phyloP scores from a whole-genome alignment of 2,329 filamentous ascomycete genomes.

The Aspergillus tamarii region DNA sequence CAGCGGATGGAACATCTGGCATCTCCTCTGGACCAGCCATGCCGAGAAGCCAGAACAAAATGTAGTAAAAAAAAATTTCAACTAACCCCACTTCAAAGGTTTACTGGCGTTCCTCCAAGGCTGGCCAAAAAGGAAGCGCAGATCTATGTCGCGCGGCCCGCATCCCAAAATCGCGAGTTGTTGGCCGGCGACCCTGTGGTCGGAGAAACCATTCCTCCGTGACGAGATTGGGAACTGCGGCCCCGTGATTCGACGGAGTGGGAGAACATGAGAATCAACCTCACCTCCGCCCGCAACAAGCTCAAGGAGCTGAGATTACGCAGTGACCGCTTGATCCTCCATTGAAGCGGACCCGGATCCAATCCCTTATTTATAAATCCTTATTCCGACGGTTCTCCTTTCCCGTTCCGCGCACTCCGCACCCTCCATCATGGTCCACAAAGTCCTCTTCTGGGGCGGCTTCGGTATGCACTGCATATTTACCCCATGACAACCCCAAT shows the following conservation, averaged over 20 bases:
- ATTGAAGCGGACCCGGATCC: neutral
- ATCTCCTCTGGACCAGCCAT: slow-evolving; percentile 40
- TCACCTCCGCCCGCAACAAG: slow-evolving; percentile 29
- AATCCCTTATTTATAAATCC: neutral
- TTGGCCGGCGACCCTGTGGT: neutral
- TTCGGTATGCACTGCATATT: slow-evolving; percentile 70
- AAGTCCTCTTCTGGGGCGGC: slow-evolving; percentile 63
- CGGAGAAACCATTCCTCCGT: slow-evolving; percentile 23
- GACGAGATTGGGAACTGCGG: slow-evolving; percentile 37
- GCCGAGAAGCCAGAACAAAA: slow-evolving; percentile 20
- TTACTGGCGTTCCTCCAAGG: slow-evolving; percentile 5
- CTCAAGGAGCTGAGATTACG: slow-evolving; percentile 22
- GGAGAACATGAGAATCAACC: slow-evolving; percentile 19
- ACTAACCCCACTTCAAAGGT: neutral
- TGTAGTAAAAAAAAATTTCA: neutral
- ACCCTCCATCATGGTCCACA: slow-evolving; percentile 49
- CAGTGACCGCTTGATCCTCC: neutral
- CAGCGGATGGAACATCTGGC: slow-evolving; percentile 30
- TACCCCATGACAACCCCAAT: neutral
- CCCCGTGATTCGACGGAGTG: slow-evolving; percentile 37
- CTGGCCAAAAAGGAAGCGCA: slow-evolving; percentile 9
- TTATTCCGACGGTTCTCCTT: neutral
- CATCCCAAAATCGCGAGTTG: neutral
- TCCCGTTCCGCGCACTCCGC: slow-evolving; percentile 24
- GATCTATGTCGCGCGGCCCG: slow-evolving; percentile 10